Evolutionary conservation across 768 basidiomycete species (phyloP).

Genomic region (Chlorophyllum brunneum): DNA sequence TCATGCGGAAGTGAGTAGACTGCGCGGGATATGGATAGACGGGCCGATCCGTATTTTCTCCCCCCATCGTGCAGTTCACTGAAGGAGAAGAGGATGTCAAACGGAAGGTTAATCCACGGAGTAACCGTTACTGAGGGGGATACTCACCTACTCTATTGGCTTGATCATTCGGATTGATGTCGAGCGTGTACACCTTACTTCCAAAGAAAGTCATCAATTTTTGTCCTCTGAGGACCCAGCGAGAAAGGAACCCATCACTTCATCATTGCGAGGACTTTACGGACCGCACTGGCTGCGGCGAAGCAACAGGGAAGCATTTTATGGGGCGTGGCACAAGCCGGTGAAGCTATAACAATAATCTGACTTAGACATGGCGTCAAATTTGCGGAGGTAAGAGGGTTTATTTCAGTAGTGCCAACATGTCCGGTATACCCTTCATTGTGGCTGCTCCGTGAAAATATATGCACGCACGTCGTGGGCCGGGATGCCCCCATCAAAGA

Average conservation of each 20-base stretch:
- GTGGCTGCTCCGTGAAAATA: conserved; percentile 23
- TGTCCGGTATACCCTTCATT: not conserved
- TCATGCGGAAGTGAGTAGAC: not conserved
- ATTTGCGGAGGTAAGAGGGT: not conserved
- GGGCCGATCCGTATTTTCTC: conserved; percentile 4
- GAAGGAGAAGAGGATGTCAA: not conserved
- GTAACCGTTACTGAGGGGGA: not conserved
- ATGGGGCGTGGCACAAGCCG: not conserved
- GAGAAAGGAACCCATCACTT: not conserved
- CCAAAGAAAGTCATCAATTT: not conserved
- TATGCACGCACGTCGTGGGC: conserved; percentile 26
- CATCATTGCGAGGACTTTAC: not conserved
- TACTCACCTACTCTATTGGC: not conserved
- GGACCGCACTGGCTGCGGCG: conserved; percentile 9
- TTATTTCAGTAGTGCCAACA: not conserved
- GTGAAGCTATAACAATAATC: not conserved
- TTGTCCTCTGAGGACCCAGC: not conserved
- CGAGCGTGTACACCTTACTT: conserved; percentile 10
- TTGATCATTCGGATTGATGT: not conserved
- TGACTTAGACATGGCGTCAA: not conserved
- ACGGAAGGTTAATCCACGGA: conserved; percentile 8
- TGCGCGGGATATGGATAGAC: not conserved
- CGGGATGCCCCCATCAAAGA: conserved; percentile 23
- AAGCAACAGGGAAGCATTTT: not conserved
- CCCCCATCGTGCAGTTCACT: not conserved